These are phyloP conservation scores for Kwoniella europaea DNA, from an alignment of 768 basidiomycete species.

Conservation along the genomic window DNA sequence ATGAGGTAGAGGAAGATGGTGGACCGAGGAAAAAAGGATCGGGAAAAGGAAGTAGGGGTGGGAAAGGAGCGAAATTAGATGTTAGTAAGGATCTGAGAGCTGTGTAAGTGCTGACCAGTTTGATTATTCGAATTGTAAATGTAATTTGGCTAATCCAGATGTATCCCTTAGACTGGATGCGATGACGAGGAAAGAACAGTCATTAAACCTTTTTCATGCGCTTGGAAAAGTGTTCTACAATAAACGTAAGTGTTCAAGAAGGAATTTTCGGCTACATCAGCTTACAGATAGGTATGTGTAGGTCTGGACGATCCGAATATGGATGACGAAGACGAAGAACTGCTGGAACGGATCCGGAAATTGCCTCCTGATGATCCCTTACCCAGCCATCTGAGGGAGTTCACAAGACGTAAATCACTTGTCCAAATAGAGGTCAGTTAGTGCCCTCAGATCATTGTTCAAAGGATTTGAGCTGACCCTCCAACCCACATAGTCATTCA, in stretches of 20 bases:
- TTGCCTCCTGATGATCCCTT: slow-evolving; percentile 63
- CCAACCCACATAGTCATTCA: slow-evolving; percentile 29
- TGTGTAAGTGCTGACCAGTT: too few species aligned
- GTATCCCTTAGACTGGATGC: slow-evolving; percentile 65
- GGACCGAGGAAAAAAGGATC: slow-evolving; percentile 1
- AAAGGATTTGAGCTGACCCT: neutral
- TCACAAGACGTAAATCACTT: slow-evolving; percentile 71
- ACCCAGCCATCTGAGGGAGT: slow-evolving; percentile 67
- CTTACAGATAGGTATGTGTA: slow-evolving; percentile 13
- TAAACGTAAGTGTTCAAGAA: slow-evolving; percentile 69
- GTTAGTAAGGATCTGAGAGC: slow-evolving; percentile 51
- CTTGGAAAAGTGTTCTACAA: slow-evolving; percentile 94
- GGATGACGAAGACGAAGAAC: slow-evolving; percentile 74
- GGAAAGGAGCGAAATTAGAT: slow-evolving; percentile 50
- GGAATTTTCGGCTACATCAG: neutral
- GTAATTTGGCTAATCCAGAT: neutral
- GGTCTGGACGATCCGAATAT: slow-evolving; percentile 49
- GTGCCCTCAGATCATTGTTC: slow-evolving; percentile 62
- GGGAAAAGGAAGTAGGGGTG: slow-evolving; percentile 53
- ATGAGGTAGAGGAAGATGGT: slow-evolving; percentile 36
- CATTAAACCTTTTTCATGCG: slow-evolving; percentile 84
- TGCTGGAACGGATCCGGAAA: slow-evolving; percentile 67
- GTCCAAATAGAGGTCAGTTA: slow-evolving; percentile 73
- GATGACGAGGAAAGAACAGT: slow-evolving; percentile 81
- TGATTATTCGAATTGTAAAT: neutral